Conservation (phyloP, 2,329 filamentous ascomycete species). For the Westerdykella sp. region DNA sequence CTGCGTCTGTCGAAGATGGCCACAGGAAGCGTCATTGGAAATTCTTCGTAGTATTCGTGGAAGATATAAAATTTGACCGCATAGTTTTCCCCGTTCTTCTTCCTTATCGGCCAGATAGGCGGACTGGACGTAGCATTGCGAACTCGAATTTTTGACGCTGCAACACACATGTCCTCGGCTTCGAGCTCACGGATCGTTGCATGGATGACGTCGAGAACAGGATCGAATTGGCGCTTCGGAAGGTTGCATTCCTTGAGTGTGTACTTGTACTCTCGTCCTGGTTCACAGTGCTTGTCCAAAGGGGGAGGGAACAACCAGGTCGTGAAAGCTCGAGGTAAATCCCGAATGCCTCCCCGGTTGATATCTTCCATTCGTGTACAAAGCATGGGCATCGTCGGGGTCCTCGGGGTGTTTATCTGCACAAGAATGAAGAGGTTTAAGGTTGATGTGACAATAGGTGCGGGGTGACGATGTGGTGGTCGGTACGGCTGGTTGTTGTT, state of each 20-base stretch:
- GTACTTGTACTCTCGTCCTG: background rate
- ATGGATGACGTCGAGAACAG: background rate
- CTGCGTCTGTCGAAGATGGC: background rate
- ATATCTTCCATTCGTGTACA: background rate
- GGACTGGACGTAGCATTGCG: background rate
- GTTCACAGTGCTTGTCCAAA: background rate
- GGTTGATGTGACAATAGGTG: too few species aligned
- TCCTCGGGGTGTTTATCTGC: too few species aligned
- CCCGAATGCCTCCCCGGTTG: constrained; percentile 35
- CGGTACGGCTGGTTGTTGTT: too few species aligned
- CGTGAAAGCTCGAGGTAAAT: constrained; percentile 12
- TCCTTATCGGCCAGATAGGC: background rate
- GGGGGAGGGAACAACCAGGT: background rate
- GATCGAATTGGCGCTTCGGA: constrained; percentile 37
- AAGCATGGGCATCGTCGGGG: background rate
- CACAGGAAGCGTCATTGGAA: background rate
- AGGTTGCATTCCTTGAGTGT: constrained; percentile 23
- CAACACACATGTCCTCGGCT: background rate
- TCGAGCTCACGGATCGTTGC: background rate
- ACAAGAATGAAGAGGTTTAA: too few species aligned
- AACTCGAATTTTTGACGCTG: background rate
- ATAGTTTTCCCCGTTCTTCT: background rate
- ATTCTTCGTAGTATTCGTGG: background rate
- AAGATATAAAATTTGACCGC: constrained; percentile 1
- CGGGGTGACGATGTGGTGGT: too few species aligned